Conservation (phyloP, 1,139 yeast species). For the Lodderomyces elongisporus region DNA sequence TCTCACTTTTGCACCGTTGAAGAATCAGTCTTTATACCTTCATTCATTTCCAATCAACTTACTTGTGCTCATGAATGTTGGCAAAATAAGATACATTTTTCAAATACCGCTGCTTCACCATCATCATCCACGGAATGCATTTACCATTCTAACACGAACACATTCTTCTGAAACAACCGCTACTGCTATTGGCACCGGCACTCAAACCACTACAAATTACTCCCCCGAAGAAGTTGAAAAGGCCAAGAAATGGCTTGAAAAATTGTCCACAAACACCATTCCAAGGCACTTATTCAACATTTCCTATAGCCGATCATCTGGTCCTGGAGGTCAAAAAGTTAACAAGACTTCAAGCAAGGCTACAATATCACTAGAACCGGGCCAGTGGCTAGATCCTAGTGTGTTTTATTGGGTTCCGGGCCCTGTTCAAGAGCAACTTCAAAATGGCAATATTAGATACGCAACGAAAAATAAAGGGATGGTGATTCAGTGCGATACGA, state of each 20-base stretch:
- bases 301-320: constrained; percentile 70
- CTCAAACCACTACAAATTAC: neutral
- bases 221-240: constrained; percentile 19
- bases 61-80: too few relatives aligned
- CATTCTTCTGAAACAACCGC: too few relatives aligned
- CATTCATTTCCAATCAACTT: too few relatives aligned
- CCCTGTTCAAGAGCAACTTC: constrained; percentile 43
- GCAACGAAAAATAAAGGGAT: constrained; percentile 55
- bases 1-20: too few relatives aligned
- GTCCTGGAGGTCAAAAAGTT: constrained; percentile 95
- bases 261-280: constrained; percentile 28
- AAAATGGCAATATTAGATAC: constrained; percentile 42
- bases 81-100: too few relatives aligned
- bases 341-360: constrained; percentile 83
- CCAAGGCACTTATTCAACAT: constrained; percentile 51
- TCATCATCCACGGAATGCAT: too few relatives aligned
- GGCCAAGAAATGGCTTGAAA: constrained; percentile 45
- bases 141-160: too few relatives aligned
- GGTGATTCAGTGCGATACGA: constrained; percentile 56
- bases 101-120: too few relatives aligned
- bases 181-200: too few relatives aligned
- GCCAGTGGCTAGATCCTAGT: constrained; percentile 44
- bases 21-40: too few relatives aligned
- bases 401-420: constrained; percentile 59
- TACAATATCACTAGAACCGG: constrained; percentile 48